Evolutionary conservation across 768 basidiomycete genomes (phyloP), one percentile per base, ranked within the genome.

Genomic region (Hortiboletus campestris): DNA sequence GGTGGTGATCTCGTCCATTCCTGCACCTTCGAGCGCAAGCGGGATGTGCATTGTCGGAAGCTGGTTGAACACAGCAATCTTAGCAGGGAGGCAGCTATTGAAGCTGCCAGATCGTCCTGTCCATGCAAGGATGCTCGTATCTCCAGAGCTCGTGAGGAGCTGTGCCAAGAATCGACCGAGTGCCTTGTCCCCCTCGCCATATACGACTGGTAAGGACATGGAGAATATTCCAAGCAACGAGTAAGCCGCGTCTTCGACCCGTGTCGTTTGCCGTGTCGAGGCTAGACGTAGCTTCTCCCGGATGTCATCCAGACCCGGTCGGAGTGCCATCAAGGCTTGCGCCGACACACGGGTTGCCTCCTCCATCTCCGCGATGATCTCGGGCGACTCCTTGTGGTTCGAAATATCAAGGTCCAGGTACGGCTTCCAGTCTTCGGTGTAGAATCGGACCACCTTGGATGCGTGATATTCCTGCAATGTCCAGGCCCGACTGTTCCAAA

Each of bases 261-360:
- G 32, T 8, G 56, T 58, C 19, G 56, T 58, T 8, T 54, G 11
- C 0, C 56, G 59, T 31, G 16, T 20, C 3, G 59, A 57, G 16
- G 56, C 47, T 0, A 49, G 19, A 20, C 22, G 38, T 10, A 39
- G 38, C 38, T 39, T 39, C n/a, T 39, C 38, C 1, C 38, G 38
- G 1, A 39, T 19, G 10, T 39, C 38, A 11, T 39, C 16, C 38
- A 39, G 10, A 39, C 38, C 17, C n/a, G 38, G 38, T 19, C n/a
- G 16, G 38, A 39, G n/a, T 9, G n/a, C 38, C 38, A 39, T 39
- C 38, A 39, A 39, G 8, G 38, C 38, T 4, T 17, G 38, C 0
- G 38, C 38, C 4, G 38, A 39, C 9, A 39, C 38, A 19, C n/a
- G 14, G 3, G 38, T 39, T n/a, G n/a, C 38, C 8, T 39, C 38